These are phyloP conservation scores for Melanogaster broomeanus DNA, from an alignment of 768 basidiomycete species.

Conservation along the genomic window DNA sequence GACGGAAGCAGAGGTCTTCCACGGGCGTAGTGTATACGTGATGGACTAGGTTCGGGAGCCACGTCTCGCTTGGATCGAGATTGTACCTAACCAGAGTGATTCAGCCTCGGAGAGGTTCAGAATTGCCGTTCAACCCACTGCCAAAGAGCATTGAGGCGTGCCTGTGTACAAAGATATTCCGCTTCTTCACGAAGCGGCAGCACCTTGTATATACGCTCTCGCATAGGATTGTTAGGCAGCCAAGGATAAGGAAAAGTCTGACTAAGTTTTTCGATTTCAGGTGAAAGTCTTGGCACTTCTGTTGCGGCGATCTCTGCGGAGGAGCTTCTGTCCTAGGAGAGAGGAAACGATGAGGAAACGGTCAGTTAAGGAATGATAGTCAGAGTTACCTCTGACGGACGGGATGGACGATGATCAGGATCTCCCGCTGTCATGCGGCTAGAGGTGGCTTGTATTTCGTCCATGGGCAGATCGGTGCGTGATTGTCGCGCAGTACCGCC, in stretches of 20 bases:
- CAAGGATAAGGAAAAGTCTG: constrained; percentile 72
- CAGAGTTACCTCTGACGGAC: constrained; percentile 25
- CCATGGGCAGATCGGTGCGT: constrained; percentile 1
- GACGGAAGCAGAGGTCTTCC: constrained; percentile 61
- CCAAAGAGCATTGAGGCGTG: constrained; percentile 69
- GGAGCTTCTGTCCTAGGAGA: constrained; percentile 23
- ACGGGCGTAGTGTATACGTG: constrained; percentile 66
- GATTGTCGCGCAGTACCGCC: constrained; percentile 16
- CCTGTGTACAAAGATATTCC: constrained; percentile 59
- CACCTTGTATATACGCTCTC: constrained; percentile 62
- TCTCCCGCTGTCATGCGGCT: constrained; percentile 8
- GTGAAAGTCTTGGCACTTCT: constrained; percentile 24
- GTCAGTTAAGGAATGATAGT: neutral
- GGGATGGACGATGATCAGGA: constrained; percentile 11
- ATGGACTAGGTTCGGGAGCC: constrained; percentile 66
- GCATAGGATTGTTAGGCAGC: constrained; percentile 61
- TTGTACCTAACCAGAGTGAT: constrained; percentile 50
- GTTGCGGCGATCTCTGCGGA: constrained; percentile 22
- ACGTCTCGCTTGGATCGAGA: constrained; percentile 68
- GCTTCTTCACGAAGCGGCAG: constrained; percentile 63
- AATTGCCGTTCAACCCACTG: constrained; percentile 48
- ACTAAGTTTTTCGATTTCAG: constrained; percentile 50
- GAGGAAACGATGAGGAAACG: neutral
- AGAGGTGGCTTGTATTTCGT: constrained; percentile 12
- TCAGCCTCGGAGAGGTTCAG: neutral